Evolutionary conservation across 345 rosid species (phyloP).

Genomic region (Eucalyptus melliodora): DNA sequence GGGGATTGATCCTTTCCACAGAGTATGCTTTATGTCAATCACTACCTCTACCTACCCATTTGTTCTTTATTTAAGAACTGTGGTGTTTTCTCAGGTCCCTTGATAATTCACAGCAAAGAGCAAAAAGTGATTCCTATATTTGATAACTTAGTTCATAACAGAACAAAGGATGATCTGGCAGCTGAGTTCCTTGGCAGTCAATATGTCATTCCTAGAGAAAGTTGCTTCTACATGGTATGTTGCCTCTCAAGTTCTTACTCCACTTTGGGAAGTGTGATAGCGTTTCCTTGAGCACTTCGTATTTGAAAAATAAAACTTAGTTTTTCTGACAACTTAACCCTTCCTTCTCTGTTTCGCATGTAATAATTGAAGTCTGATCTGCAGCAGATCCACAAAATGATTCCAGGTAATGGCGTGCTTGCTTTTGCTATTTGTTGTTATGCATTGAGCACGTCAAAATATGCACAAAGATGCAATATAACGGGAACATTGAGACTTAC

Average conservation of each 20-base stretch:
- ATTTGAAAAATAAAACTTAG: neutral
- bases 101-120: neutral
- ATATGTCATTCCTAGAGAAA: conserved; percentile 45
- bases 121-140: conserved; percentile 39
- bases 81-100: conserved; percentile 11
- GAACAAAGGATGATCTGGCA: conserved; percentile 40
- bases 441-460: neutral
- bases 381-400: conserved; percentile 61
- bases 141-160: conserved; percentile 42
- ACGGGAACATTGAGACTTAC: neutral
- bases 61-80: neutral
- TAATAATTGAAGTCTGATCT: conserved; percentile 54
- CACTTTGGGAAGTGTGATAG: neutral
- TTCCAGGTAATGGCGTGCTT: conserved; percentile 51
- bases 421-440: neutral
- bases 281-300: neutral
- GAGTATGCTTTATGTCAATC: neutral
- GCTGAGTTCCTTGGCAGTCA: conserved; percentile 40
- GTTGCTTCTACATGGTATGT: conserved; percentile 82
- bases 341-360: neutral
- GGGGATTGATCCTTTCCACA: neutral
- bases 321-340: neutral
- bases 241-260: neutral
- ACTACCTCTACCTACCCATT: neutral
- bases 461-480: neutral